These are phyloP conservation scores for Entoloma clypeatum DNA, from an alignment of 1,284 basidiomycete genomes.

Conservation along the genomic window DNA sequence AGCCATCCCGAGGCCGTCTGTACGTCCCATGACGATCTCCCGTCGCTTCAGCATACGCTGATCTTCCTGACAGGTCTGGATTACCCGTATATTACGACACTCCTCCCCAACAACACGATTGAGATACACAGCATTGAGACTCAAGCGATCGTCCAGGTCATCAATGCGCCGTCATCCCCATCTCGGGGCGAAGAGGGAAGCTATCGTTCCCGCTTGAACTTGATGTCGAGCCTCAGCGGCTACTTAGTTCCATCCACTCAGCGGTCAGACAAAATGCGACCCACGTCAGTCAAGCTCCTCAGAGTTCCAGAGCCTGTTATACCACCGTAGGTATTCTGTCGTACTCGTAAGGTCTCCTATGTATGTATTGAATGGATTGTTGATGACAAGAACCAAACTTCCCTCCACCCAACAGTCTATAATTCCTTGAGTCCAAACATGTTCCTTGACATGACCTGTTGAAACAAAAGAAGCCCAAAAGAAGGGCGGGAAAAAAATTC, in stretches of 20 bases:
- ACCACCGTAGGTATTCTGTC: background rate
- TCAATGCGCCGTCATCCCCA: constrained; percentile 46
- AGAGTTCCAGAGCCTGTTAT: constrained; percentile 12
- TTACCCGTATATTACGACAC: constrained; percentile 73
- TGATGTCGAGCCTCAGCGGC: constrained; percentile 48
- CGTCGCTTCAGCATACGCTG: constrained; percentile 2
- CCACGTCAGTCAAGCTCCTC: constrained; percentile 33
- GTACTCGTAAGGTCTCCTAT: no score
- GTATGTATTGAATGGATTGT: no score
- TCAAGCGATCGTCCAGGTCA: constrained; percentile 69
- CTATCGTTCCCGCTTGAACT: constrained; percentile 27
- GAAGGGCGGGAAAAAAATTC: background rate
- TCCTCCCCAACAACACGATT: constrained; percentile 76
- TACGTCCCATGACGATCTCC: constrained; percentile 37
- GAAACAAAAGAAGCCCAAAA: background rate
- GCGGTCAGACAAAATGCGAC: constrained; percentile 52
- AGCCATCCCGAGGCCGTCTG: constrained; percentile 75
- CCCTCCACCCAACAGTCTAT: no score
- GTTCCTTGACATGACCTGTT: background rate
- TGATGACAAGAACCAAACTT: no score
- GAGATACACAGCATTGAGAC: constrained; percentile 79
- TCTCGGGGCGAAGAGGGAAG: constrained; percentile 19
- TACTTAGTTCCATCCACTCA: constrained; percentile 63
- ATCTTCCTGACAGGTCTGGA: constrained; percentile 58
- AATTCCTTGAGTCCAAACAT: no score